phyloP scores from a whole-genome alignment of 192 early-diverging fungal genomes.

The Radiomyces spectabilis region DNA sequence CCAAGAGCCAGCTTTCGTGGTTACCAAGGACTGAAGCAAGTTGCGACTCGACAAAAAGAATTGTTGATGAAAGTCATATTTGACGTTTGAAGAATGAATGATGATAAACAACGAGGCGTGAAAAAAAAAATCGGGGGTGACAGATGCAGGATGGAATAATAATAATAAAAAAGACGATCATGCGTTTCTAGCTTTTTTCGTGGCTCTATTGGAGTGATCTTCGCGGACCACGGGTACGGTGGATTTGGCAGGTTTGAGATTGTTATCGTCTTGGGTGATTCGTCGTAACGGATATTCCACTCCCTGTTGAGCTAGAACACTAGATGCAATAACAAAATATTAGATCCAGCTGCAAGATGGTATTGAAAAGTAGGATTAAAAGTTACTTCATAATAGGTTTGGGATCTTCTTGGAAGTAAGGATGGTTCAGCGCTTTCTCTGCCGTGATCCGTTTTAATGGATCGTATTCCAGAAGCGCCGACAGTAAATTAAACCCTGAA shows the following conservation, averaged over 20 bases:
- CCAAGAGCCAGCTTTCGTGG: too few species aligned
- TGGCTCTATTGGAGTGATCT: background rate
- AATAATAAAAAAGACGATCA: too few species aligned
- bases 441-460: slow-evolving; percentile 72
- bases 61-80: too few species aligned
- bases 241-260: slow-evolving; percentile 35
- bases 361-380: background rate
- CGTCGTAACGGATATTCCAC: slow-evolving; percentile 44
- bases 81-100: too few species aligned
- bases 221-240: background rate
- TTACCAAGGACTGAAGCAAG: too few species aligned
- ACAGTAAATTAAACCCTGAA: slow-evolving; percentile 59
- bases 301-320: slow-evolving; percentile 38
- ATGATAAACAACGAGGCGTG: too few species aligned
- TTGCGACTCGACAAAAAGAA: too few species aligned
- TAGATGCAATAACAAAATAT: slow-evolving; percentile 6
- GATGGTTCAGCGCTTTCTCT: slow-evolving; percentile 68
- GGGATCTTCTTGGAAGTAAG: slow-evolving; percentile 75
- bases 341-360: background rate
- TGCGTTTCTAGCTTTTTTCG: slow-evolving; percentile 1
- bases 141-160: too few species aligned
- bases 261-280: slow-evolving; percentile 48
- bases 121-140: too few species aligned
- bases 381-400: slow-evolving; percentile 49
- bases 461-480: slow-evolving; percentile 73